Evolutionary conservation across 371 early-diverging fungal species (phyloP), one percentile per base, ranked within the genome.

Genomic region (Mucor saturninus): DNA sequence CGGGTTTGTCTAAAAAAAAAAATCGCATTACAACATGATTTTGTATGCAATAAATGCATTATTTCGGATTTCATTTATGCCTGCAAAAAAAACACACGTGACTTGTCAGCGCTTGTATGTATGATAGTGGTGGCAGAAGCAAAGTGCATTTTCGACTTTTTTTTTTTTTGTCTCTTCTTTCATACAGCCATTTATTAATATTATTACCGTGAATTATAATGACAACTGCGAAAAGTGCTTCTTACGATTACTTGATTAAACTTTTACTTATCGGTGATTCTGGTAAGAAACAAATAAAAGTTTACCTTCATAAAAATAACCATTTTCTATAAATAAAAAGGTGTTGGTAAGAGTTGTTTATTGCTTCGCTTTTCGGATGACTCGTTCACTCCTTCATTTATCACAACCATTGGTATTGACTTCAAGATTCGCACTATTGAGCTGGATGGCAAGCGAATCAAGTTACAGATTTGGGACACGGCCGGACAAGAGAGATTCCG

Each of bases 401-500:
- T 98, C 75, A 93, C 93, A 60, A 98, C 99, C 59, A 98, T 98
- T 73, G 99, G 99, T 51, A 99, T 99, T 64, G 99, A 99, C 87
- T 99, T 99, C 79, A 99, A 99, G 89, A 99, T 99, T 80, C 95
- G 99, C 73, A 99, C 99, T 38, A 96, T 99, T 54, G 94, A 95
- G 74, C 83, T 99, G 49, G 98, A 98, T 76, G 97, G 97, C 60
- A 98, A 98, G 79, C 95, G 94, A 61, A 96, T 99, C 67, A 99
- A 99, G 84, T 89, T 99, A 45, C 99, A 99, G 80, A 98, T 99
- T 71, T 98, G 98, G 98, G 98, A 98, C 83, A 98, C 97, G 11
- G 99, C 99, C 32, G 99, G 99, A 40, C 99, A 99, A 86, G 99
- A 99, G 77, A 93, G 99, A 56, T 99, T 99, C 92, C 93, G 99